These are phyloP conservation scores for Dissophora ornata DNA, from an alignment of 192 early-diverging fungal genomes.

Conservation along the genomic window DNA sequence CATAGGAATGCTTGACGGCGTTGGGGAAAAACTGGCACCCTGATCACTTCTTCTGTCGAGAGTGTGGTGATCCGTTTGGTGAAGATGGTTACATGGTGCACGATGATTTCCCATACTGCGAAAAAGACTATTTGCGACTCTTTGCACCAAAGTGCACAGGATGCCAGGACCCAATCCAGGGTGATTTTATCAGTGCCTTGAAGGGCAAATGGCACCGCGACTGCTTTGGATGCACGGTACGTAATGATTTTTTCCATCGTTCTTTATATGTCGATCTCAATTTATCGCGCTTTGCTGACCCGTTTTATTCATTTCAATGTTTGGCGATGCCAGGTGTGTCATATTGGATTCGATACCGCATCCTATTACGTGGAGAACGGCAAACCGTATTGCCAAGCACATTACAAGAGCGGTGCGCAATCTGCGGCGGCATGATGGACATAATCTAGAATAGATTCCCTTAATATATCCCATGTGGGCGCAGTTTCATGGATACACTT, in stretches of 20 bases:
- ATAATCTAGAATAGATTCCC: too few species aligned
- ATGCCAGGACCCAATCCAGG: constrained; percentile 60
- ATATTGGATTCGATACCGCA: constrained; percentile 53
- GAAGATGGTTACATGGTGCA: constrained; percentile 63
- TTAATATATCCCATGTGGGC: too few species aligned
- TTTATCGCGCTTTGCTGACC: too few species aligned
- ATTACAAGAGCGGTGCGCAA: constrained; percentile 46
- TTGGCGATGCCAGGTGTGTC: constrained; percentile 49
- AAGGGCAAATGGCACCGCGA: constrained; percentile 68
- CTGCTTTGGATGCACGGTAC: constrained; percentile 69
- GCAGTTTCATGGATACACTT: too few species aligned
- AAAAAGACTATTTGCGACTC: constrained; percentile 62
- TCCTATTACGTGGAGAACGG: constrained; percentile 57
- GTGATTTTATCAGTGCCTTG: constrained; percentile 62
- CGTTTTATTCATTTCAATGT: background rate
- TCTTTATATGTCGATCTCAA: constrained; percentile 5
- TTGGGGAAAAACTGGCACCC: constrained; percentile 66
- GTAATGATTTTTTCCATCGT: constrained; percentile 10
- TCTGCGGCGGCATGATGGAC: background rate
- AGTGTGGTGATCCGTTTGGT: constrained; percentile 66
- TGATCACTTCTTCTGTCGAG: constrained; percentile 69
- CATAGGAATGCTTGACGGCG: constrained; percentile 57
- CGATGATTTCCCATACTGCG: constrained; percentile 66
- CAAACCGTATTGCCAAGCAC: constrained; percentile 60
- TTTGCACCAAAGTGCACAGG: constrained; percentile 66